phyloP scores from a whole-genome alignment of 805 yeast species.

The Lipomyces sp. region DNA sequence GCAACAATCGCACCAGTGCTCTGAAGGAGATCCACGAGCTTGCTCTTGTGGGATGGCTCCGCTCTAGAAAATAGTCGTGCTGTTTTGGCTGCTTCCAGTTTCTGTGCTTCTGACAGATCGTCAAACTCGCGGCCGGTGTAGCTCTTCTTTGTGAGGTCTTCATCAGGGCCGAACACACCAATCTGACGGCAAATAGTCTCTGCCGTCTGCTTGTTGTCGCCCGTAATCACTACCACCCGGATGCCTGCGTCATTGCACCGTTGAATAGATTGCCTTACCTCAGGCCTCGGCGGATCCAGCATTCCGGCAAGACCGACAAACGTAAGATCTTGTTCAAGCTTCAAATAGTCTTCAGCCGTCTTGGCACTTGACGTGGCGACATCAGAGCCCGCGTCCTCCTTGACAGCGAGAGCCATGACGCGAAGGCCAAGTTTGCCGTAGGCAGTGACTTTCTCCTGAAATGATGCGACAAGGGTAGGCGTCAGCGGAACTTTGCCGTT shows the following conservation, averaged over 20 bases:
- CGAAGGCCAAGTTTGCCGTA: slow-evolving; percentile 46
- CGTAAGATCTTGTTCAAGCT: slow-evolving; percentile 39
- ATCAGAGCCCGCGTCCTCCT: slow-evolving; percentile 28
- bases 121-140: slow-evolving; percentile 45
- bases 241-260: slow-evolving; percentile 48
- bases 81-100: slow-evolving; percentile 45
- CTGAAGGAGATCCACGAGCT: slow-evolving; percentile 50
- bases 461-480: slow-evolving; percentile 36
- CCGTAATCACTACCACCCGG: slow-evolving; percentile 50
- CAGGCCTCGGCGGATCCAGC: slow-evolving; percentile 50
- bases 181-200: slow-evolving; percentile 49
- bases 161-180: slow-evolving; percentile 41
- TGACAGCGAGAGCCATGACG: slow-evolving; percentile 48
- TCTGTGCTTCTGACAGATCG: slow-evolving; percentile 38
- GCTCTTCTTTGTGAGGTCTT: slow-evolving; percentile 39
- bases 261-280: slow-evolving; percentile 45
- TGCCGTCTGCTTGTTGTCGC: slow-evolving; percentile 49
- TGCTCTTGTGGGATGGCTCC: slow-evolving; percentile 54
- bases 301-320: slow-evolving; percentile 49
- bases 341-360: slow-evolving; percentile 35
- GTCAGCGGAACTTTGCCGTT: slow-evolving; percentile 36
- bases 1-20: slow-evolving; percentile 53
- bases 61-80: slow-evolving; percentile 53
- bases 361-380: slow-evolving; percentile 12
- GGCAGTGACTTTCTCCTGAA: slow-evolving; percentile 41